These are phyloP conservation scores for Arabidopsis suecica DNA, from an alignment of 345 rosid species.

Conservation along the genomic window DNA sequence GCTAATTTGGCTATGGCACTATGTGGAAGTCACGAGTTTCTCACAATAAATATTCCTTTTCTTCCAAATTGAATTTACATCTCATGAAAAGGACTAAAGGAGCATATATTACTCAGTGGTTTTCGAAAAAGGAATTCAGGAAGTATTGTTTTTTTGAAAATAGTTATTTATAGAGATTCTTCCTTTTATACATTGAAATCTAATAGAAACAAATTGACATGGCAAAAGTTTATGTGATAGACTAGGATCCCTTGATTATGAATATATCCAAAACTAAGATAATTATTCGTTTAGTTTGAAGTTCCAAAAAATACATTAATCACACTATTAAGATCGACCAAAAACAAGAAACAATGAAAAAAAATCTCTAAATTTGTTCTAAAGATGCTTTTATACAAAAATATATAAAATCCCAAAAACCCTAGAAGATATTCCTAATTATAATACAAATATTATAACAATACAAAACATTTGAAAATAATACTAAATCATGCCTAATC, in stretches of 20 bases:
- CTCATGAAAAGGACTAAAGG: constrained; percentile 16
- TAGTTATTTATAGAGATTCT: neutral
- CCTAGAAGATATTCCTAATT: neutral
- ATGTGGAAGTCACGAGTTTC: constrained; percentile 31
- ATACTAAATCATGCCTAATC: neutral
- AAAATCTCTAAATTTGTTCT: too few species aligned
- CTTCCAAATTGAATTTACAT: constrained; percentile 16
- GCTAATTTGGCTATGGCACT: constrained; percentile 22
- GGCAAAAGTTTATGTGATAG: neutral
- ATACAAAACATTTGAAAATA: neutral
- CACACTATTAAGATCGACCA: neutral
- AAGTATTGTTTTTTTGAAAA: neutral
- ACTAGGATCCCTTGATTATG: neutral
- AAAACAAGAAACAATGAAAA: neutral
- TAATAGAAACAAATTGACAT: neutral
- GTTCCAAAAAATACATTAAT: neutral
- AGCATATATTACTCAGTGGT: constrained; percentile 19
- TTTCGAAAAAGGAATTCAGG: neutral
- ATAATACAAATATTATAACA: neutral
- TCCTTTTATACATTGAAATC: neutral
- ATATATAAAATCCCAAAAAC: neutral
- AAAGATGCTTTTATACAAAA: neutral
- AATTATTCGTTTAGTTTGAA: neutral
- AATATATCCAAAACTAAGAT: neutral
- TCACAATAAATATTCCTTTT: constrained; percentile 14